Percentiles rank a stretch among this genome's conserved stretches.
Evolutionary conservation across 768 basidiomycete genomes (phyloP).

Genomic region (Termitomyces sp.): DNA sequence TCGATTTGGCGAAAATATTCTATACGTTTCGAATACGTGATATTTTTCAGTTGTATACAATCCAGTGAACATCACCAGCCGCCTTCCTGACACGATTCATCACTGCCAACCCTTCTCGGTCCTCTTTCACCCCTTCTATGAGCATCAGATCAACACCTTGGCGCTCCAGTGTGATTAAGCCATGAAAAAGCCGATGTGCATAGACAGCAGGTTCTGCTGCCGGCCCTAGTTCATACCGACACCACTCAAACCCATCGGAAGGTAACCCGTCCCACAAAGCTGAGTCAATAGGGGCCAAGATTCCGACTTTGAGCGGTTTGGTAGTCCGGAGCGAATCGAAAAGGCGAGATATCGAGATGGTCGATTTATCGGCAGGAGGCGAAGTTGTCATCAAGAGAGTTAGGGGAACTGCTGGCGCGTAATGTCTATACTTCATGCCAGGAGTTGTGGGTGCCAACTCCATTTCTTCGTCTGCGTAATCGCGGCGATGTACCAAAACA

Average conservation of each 20-base stretch:
- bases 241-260: slow-evolving; percentile 47
- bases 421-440: slow-evolving; percentile 99
- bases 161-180: slow-evolving; percentile 74
- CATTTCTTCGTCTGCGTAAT: slow-evolving; percentile 66
- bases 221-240: slow-evolving; percentile 48
- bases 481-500: slow-evolving; percentile 77
- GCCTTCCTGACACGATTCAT: slow-evolving; percentile 96
- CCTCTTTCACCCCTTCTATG: slow-evolving; percentile 80
- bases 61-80: slow-evolving; percentile 55
- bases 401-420: slow-evolving; percentile 88
- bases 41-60: slow-evolving; percentile 15
- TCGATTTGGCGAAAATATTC: background rate
- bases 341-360: slow-evolving; percentile 31
- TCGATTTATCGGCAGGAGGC: slow-evolving; percentile 27
- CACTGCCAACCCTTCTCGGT: slow-evolving; percentile 82
- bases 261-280: slow-evolving; percentile 33
- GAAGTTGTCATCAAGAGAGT: slow-evolving; percentile 59
- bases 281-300: slow-evolving; percentile 64
- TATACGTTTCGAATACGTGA: too few relatives aligned
- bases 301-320: slow-evolving; percentile 51
- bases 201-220: slow-evolving; percentile 57
- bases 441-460: slow-evolving; percentile 89
- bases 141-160: slow-evolving; percentile 79
- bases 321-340: slow-evolving; percentile 39
- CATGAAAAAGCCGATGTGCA: slow-evolving; percentile 85